Evolutionary conservation across 495 filamentous ascomycete species (phyloP), one percentile per base, ranked within the genome.

Genomic region (Corynascus novoguineensis): DNA sequence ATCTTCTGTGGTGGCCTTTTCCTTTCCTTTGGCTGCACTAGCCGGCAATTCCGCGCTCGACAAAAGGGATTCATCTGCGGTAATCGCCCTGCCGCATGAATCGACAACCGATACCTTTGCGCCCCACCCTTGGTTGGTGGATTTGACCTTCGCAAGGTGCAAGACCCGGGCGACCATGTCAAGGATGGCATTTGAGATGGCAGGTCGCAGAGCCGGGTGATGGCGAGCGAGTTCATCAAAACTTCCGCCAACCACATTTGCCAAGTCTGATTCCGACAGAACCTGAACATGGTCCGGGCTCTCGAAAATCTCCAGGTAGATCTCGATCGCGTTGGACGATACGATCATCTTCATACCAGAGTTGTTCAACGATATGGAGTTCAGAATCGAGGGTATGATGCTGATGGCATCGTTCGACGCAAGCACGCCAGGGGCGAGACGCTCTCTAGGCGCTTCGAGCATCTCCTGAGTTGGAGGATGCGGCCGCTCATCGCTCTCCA

Each of bases 191-290:
- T 85, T 82, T 72, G 95, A 83, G 55, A 97, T 90, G 12, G 81
- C 81, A 27, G 81, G 76, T 55, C 90, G 90, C 44, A 99, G 75
- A 11, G 78, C 77, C 0, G 93, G 95, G 67, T 99, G 95, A 65
- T 99, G 93, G 19, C 93, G 85, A 28, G 92, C 86, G 55, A 99
- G 78, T 66, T 99, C 93, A 67, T 99, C 95, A 66, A 99, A 95
- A 12, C 87, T 86, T 6, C 78, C 81, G 21, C 95, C 93, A 38
- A 97, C 75, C 38, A 78, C 78, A 37, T 67, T 73, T 2, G 85
- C 71, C 31, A 86, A 72, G n/a, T 86, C 83, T 6, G 81, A 75
- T 53, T 96, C 92, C 35, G 79, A 49, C 78, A 97, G 77, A 59
- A 81, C 84, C 61, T 88, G 90, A 42, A 97, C 84, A 71, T 99